Evolutionary conservation across 495 filamentous ascomycete species (phyloP), one percentile per base, ranked within the genome.

Genomic region (Hypoxylon fragiforme): DNA sequence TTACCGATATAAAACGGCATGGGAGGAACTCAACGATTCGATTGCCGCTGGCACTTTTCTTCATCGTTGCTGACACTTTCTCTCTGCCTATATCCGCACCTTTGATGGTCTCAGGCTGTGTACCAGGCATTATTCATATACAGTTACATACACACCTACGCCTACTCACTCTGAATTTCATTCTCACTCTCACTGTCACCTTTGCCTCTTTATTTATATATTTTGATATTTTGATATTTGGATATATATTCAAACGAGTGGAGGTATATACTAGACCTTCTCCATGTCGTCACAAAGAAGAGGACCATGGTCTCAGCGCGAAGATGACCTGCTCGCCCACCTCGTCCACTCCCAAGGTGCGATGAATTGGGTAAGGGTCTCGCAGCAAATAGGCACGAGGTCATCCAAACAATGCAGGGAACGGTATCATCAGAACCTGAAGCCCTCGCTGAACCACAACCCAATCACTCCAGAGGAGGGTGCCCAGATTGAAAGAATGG

Each of bases 351-450:
- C 77, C 50, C 85, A 89, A 70, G 91, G 91, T 37, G 81, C 90
- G 14, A 79, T 88, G 66, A 95, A 96, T 79, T 98, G 94, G 94
- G 91, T 96, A 7, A 80, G 85, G 57, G 95, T 98, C 65, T 85
- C 91, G 11, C 76, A 85, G 31, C 76, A 83, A 40, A 85, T 97
- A 66, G 77, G 81, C 51, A 83, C 87, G 20, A 84, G 94, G 45
- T 89, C 90, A 19, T 86, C 94, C 36, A 98, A 98, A 74, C 94
- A 98, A 76, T 98, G 94, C 65, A 84, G 94, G 22, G 94, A 98
- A 72, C 81, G 94, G 16, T 98, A 88, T 67, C 91, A 96, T 62
- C 94, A 98, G 68, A 96, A 97, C 66, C 80, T 98, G 32, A 96
- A 96, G 74, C 90, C 92, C 0, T 82, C 82, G 0, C 77, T 98